A percentile compares a stretch with the other conserved stretches of the same genome.
Conservation (phyloP, 495 filamentous ascomycete species). For the Xylaria cubensis region DNA sequence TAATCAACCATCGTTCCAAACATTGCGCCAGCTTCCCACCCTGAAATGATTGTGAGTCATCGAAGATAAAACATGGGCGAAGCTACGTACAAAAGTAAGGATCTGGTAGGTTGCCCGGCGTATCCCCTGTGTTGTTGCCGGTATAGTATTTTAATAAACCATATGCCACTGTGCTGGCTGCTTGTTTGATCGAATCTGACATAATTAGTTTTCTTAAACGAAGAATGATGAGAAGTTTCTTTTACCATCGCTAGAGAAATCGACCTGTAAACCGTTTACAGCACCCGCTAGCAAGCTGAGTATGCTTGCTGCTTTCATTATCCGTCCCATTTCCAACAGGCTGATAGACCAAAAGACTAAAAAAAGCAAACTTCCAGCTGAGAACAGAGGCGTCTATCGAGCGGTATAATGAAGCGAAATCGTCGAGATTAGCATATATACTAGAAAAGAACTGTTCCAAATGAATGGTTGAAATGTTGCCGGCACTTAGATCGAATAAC, state of each 20-base stretch:
- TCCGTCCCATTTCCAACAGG: background rate
- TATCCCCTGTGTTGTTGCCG: conserved; percentile 72
- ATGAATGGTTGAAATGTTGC: background rate
- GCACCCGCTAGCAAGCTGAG: conserved; percentile 1
- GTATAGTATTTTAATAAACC: conserved; percentile 67
- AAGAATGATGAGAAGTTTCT: background rate
- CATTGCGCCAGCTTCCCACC: conserved; percentile 83
- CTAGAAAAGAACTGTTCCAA: background rate
- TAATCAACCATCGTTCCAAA: conserved; percentile 83
- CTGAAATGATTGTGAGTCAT: conserved; percentile 34
- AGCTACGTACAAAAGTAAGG: conserved; percentile 70
- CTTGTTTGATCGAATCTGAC: conserved; percentile 50
- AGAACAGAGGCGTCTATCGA: background rate
- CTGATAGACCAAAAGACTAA: background rate
- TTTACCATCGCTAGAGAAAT: conserved; percentile 24
- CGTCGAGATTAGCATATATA: background rate
- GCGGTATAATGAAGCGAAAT: background rate
- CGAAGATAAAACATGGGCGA: background rate
- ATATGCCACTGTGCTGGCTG: conserved; percentile 53
- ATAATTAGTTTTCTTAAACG: background rate
- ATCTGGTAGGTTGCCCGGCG: conserved; percentile 73
- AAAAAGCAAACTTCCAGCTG: background rate
- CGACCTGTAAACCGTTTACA: conserved; percentile 11
- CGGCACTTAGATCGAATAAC: background rate
- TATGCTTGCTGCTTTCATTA: conserved; percentile 15